Conservation (phyloP, 495 filamentous ascomycete species). For the Aspergillus campestris region DNA sequence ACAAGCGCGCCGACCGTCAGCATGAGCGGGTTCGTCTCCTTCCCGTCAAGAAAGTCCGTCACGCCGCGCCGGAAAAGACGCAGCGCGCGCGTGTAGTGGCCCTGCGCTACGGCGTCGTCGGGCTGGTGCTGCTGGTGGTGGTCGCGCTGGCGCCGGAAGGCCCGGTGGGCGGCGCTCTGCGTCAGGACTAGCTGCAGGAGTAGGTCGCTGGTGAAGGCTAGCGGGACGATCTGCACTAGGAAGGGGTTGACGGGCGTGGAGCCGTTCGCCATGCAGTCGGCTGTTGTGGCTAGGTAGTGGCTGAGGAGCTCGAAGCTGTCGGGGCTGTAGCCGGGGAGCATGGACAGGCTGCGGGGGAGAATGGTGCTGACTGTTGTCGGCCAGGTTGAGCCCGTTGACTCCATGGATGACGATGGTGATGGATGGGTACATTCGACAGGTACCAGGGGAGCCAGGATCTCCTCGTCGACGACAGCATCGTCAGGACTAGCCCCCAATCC, state of each 20-base stretch:
- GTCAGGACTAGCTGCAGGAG: slow-evolving; percentile 30
- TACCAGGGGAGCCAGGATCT: neutral
- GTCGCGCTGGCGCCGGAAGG: slow-evolving; percentile 26
- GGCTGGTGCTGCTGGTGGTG: neutral
- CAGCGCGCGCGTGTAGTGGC: slow-evolving; percentile 28
- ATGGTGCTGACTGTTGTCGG: slow-evolving; percentile 13
- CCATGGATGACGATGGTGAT: neutral
- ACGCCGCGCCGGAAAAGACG: slow-evolving; percentile 26
- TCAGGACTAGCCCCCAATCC: too few relatives aligned
- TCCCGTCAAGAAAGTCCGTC: slow-evolving; percentile 30
- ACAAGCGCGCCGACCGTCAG: slow-evolving; percentile 27
- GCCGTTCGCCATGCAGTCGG: slow-evolving; percentile 32
- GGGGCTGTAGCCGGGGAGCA: slow-evolving; percentile 25
- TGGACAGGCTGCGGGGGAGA: slow-evolving; percentile 22
- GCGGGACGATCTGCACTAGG: slow-evolving; percentile 29
- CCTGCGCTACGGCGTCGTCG: slow-evolving; percentile 23
- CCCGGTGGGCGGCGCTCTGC: slow-evolving; percentile 31
- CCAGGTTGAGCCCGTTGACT: neutral
- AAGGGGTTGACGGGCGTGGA: slow-evolving; percentile 31
- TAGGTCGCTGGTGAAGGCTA: slow-evolving; percentile 31
- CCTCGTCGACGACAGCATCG: neutral
- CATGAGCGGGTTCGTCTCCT: slow-evolving; percentile 28
- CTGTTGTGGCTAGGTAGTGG: slow-evolving; percentile 29
- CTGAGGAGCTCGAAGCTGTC: slow-evolving; percentile 28
- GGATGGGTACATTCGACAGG: neutral